Conservation (phyloP, 2,329 filamentous ascomycete species). For the Aspergillus piperis region DNA sequence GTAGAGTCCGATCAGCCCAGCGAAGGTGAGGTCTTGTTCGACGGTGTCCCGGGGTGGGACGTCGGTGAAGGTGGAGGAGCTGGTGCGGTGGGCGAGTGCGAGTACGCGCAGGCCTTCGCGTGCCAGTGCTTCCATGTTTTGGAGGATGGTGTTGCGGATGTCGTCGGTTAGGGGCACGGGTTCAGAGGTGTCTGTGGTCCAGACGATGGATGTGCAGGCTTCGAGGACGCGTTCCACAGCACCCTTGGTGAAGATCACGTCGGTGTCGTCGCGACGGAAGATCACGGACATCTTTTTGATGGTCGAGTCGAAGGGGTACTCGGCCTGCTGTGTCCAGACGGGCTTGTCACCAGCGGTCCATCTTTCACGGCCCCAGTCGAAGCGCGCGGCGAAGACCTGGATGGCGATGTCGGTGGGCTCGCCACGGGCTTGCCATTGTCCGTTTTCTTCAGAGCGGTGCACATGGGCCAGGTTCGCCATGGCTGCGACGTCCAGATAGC, state of each 20-base stretch:
- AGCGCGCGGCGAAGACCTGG: slow-evolving; percentile 71
- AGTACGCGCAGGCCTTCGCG: slow-evolving; percentile 69
- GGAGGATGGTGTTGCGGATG: slow-evolving; percentile 58
- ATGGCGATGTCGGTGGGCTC: slow-evolving; percentile 74
- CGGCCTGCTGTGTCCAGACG: slow-evolving; percentile 61
- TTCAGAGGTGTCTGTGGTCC: slow-evolving; percentile 37
- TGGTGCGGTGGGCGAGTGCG: slow-evolving; percentile 57
- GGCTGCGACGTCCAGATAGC: slow-evolving; percentile 64
- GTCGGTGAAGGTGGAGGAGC: slow-evolving; percentile 17
- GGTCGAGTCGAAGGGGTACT: slow-evolving; percentile 73
- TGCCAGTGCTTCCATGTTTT: slow-evolving; percentile 69
- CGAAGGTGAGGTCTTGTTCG: slow-evolving; percentile 69
- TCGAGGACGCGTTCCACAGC: slow-evolving; percentile 70
- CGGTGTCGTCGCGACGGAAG: slow-evolving; percentile 44
- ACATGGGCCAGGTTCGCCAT: slow-evolving; percentile 67
- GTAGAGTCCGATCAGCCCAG: slow-evolving; percentile 83
- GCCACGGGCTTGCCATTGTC: slow-evolving; percentile 64
- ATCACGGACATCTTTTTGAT: slow-evolving; percentile 78
- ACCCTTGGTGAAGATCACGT: slow-evolving; percentile 45
- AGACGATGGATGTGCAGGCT: slow-evolving; percentile 58
- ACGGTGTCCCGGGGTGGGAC: slow-evolving; percentile 57
- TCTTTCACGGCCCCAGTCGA: slow-evolving; percentile 61
- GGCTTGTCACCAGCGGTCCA: slow-evolving; percentile 54
- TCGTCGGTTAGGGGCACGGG: slow-evolving; percentile 54
- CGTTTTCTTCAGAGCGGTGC: slow-evolving; percentile 54